phyloP scores from a whole-genome alignment of 495 filamentous ascomycete genomes.

The Daldinia caldariorum region DNA sequence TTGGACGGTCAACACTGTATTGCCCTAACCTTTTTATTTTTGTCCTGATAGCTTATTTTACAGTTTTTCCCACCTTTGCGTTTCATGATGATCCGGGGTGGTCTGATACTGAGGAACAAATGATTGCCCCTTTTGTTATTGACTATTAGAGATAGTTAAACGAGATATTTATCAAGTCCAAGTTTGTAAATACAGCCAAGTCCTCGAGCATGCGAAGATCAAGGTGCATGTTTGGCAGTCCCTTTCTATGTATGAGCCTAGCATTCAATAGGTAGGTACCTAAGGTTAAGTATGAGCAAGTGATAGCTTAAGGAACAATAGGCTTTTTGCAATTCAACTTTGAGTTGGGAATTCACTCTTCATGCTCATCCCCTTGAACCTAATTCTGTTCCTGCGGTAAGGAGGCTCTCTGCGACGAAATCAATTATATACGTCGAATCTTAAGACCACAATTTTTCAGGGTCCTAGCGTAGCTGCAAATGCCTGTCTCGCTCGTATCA shows the following conservation, averaged over 20 bases:
- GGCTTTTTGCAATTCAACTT: neutral
- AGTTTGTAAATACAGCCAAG: slow-evolving; percentile 25
- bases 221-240: neutral
- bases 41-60: slow-evolving; percentile 8
- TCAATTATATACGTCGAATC: neutral
- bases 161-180: slow-evolving; percentile 7
- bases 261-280: too few species aligned
- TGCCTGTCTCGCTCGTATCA: neutral
- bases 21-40: slow-evolving; percentile 1
- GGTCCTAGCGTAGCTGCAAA: neutral
- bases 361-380: neutral
- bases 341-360: neutral
- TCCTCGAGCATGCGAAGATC: neutral
- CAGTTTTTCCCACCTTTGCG: slow-evolving; percentile 18
- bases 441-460: too few species aligned
- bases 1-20: slow-evolving; percentile 10
- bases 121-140: slow-evolving; percentile 25
- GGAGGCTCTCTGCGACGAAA: neutral
- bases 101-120: slow-evolving; percentile 7
- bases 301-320: neutral
- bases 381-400: neutral
- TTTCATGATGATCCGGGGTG: slow-evolving; percentile 19
- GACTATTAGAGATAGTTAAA: neutral
- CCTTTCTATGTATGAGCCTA: too few species aligned
- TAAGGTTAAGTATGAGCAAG: neutral